phyloP scores from a whole-genome alignment of 352 stramenopile genomes.

The Globisporangium viniferum region DNA sequence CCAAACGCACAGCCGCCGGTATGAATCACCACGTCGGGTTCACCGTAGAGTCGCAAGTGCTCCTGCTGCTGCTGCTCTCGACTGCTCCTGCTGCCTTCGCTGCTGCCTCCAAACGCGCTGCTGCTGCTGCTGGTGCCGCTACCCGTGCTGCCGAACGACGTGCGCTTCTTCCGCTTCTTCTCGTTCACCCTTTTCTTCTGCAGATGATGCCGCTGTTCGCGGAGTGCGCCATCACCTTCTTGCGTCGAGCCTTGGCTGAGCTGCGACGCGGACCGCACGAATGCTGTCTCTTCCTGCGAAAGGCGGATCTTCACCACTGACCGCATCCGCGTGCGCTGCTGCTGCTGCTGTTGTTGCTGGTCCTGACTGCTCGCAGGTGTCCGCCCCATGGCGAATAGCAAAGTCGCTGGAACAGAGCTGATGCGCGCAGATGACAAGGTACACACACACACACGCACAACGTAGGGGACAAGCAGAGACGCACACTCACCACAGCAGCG shows the following conservation, averaged over 20 bases:
- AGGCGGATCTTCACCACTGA: not conserved
- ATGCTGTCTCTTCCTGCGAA: not conserved
- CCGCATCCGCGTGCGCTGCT: not conserved
- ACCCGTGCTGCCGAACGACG: slow-evolving; percentile 9
- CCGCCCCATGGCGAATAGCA: not conserved
- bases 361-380: not conserved
- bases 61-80: not conserved
- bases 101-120: slow-evolving; percentile 2
- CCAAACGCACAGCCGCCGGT: slow-evolving; percentile 46
- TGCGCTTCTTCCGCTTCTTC: slow-evolving; percentile 5
- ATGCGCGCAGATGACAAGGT: not conserved
- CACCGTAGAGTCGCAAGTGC: not conserved
- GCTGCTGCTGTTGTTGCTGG: not conserved
- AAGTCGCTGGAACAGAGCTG: not conserved
- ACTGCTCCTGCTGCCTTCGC: not conserved
- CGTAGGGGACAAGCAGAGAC: not conserved
- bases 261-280: not conserved
- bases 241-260: not conserved
- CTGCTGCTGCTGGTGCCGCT: not conserved
- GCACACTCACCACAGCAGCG: not conserved
- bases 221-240: not conserved
- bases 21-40: slow-evolving; percentile 47
- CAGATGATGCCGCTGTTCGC: not conserved
- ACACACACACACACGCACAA: not conserved
- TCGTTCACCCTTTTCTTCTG: not conserved